These are phyloP conservation scores for Cladosporium velox DNA, from an alignment of 2,329 filamentous ascomycete species.

Conservation along the genomic window DNA sequence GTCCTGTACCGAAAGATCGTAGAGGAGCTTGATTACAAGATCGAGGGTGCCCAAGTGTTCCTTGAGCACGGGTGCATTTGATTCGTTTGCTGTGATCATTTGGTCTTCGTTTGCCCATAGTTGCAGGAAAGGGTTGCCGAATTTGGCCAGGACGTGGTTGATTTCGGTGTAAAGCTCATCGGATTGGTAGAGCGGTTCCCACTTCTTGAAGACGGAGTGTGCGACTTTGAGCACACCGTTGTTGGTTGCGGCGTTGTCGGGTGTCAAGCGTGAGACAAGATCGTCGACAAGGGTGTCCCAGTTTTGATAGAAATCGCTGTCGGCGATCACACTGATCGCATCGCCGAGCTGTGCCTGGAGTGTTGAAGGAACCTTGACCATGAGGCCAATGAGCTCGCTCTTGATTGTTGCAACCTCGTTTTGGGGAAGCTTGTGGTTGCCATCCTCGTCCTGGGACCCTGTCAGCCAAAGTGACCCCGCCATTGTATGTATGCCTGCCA, in stretches of 20 bases:
- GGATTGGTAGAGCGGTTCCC: slow-evolving; percentile 90
- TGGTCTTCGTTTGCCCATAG: slow-evolving; percentile 74
- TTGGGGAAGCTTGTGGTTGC: slow-evolving; percentile 81
- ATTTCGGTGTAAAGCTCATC: slow-evolving; percentile 93
- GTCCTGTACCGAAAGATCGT: slow-evolving; percentile 97
- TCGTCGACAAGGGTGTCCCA: slow-evolving; percentile 97
- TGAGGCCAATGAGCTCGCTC: slow-evolving; percentile 89
- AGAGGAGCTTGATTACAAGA: slow-evolving; percentile 86
- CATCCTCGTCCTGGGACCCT: slow-evolving; percentile 72
- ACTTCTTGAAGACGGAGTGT: slow-evolving; percentile 95
- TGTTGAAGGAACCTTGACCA: slow-evolving; percentile 85
- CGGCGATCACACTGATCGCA: slow-evolving; percentile 94
- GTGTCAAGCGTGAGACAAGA: slow-evolving; percentile 81
- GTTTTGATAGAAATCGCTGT: slow-evolving; percentile 93
- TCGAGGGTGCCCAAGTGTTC: slow-evolving; percentile 83
- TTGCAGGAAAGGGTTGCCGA: slow-evolving; percentile 78
- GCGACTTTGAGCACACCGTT: slow-evolving; percentile 95
- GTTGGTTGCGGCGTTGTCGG: slow-evolving; percentile 80
- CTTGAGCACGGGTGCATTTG: slow-evolving; percentile 72
- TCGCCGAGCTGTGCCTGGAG: slow-evolving; percentile 95
- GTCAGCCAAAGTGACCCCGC: slow-evolving; percentile 25
- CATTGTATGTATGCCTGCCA: slow-evolving; percentile 2
- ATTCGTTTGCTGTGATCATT: slow-evolving; percentile 70
- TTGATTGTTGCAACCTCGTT: slow-evolving; percentile 91
- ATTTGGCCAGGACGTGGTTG: slow-evolving; percentile 87